A percentile compares a stretch with the other conserved stretches of the same genome.
Evolutionary conservation across 2,329 filamentous ascomycete species (phyloP).

Genomic region (Colletotrichum paranaense): DNA sequence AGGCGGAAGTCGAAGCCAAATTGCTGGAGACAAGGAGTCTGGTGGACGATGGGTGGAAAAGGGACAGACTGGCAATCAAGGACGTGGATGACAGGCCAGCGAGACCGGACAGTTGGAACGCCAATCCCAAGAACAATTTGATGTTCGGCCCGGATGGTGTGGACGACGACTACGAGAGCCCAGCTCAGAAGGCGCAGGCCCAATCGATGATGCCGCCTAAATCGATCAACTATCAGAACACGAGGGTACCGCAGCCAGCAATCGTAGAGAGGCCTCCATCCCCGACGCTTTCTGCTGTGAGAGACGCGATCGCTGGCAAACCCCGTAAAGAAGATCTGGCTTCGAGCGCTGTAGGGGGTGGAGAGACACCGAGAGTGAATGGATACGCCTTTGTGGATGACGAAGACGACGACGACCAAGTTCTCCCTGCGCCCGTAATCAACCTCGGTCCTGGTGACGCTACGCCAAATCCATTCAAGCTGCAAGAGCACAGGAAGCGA

Average conservation of each 20-base stretch:
- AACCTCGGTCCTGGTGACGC: slow-evolving; percentile 69
- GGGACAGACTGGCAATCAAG: slow-evolving; percentile 71
- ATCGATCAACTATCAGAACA: slow-evolving; percentile 84
- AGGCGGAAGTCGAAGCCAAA: slow-evolving; percentile 70
- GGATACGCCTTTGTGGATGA: slow-evolving; percentile 96
- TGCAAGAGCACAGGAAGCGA: slow-evolving; percentile 78
- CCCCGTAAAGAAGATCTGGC: slow-evolving; percentile 73
- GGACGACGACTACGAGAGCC: slow-evolving; percentile 69
- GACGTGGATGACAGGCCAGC: slow-evolving; percentile 80
- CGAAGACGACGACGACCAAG: slow-evolving; percentile 66
- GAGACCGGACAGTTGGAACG: slow-evolving; percentile 80
- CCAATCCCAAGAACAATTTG: slow-evolving; percentile 80
- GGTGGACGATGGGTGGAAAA: slow-evolving; percentile 66
- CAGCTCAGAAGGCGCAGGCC: slow-evolving; percentile 75
- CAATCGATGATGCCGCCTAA: slow-evolving; percentile 81
- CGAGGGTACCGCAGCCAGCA: slow-evolving; percentile 73
- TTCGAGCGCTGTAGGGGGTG: slow-evolving; percentile 65
- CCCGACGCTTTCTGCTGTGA: slow-evolving; percentile 85
- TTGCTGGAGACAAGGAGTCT: slow-evolving; percentile 59
- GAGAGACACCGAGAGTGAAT: slow-evolving; percentile 89
- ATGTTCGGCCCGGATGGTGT: slow-evolving; percentile 85
- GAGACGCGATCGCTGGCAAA: slow-evolving; percentile 83
- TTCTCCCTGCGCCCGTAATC: slow-evolving; percentile 53
- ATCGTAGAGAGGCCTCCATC: slow-evolving; percentile 69
- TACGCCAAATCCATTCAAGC: slow-evolving; percentile 83